These are phyloP conservation scores for Trichoderma guizhouense DNA, from an alignment of 2,329 filamentous ascomycete species.

Conservation along the genomic window DNA sequence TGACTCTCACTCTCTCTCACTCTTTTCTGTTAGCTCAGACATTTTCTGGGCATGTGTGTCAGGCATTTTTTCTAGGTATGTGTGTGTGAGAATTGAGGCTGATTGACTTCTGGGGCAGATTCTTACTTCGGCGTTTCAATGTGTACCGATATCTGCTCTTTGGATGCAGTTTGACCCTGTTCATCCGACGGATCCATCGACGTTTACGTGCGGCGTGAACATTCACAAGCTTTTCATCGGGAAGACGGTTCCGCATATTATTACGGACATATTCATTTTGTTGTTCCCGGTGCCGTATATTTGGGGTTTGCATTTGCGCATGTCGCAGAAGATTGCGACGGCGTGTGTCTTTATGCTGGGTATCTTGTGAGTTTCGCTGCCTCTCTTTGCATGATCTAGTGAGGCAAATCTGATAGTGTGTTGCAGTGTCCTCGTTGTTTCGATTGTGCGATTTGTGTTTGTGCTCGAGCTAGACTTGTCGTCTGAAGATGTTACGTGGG, in stretches of 20 bases:
- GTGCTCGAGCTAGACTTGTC: constrained; percentile 20
- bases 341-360: constrained; percentile 26
- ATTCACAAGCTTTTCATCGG: constrained; percentile 24
- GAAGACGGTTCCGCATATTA: constrained; percentile 27
- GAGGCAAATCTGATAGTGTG: neutral
- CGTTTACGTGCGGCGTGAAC: constrained; percentile 21
- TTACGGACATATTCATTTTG: constrained; percentile 27
- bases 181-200: constrained; percentile 7
- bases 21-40: too few species aligned
- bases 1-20: neutral
- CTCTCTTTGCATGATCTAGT: neutral
- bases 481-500: constrained; percentile 27
- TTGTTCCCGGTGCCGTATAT: constrained; percentile 26
- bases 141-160: constrained; percentile 21
- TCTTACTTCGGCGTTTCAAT: constrained; percentile 20
- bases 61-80: too few species aligned
- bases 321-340: constrained; percentile 24
- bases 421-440: constrained; percentile 20
- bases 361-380: constrained; percentile 20
- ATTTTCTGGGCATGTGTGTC: neutral
- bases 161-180: constrained; percentile 21
- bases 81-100: neutral
- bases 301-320: constrained; percentile 23
- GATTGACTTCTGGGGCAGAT: neutral
- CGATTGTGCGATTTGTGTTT: constrained; percentile 19